Evolutionary conservation across 257 asterid species (phyloP), one percentile per base, ranked within the genome.

Genomic region (Plantago elongata): DNA sequence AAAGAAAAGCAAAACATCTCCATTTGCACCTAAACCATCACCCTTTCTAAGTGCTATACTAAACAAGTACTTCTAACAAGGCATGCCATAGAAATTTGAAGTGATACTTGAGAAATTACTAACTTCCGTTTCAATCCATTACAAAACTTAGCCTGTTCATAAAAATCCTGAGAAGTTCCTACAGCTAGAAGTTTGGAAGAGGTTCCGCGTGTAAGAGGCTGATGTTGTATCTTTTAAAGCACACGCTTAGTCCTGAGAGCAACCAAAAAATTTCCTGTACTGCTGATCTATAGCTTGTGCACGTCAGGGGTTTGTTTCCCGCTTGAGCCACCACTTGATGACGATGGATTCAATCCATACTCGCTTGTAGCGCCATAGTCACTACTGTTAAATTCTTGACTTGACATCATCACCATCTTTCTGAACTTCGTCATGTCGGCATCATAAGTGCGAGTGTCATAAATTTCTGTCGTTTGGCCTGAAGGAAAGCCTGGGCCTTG

Each of bases 341-440:
- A 57, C 9, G 95, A 84, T 9, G 86, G 81, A 45, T 78, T 69
- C 13, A 74, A 74, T 1, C 86, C 92, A 52, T 74, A 85, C 30
- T 85, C 86, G 38, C 90, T 78, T 1, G 96, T 88, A 5, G 48
- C 78, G 34, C 88, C 97, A 16, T 72, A 80, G 22, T 82, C 95
- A 10, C 87, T 78, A 60, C 86, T 80, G 9, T 69, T 49, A 45
- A 57, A 75, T 13, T 90, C 95, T n/a, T 68, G 71, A 46, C 65
- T 76, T 8, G 85, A 4, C 59, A 29, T 49, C 82, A 86, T 58
- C 9, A 86, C 77, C 95, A 92, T 84, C 67, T 89, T 65, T 75
- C 79, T 81, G 72, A 92, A 92, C 82, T 83, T 88, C 72, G 62
- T 14, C 93, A 92, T 86, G 72, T 89, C 96, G 0, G 97, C 99